phyloP scores from a whole-genome alignment of 2,329 filamentous ascomycete genomes.

The Laburnicola sp. region DNA sequence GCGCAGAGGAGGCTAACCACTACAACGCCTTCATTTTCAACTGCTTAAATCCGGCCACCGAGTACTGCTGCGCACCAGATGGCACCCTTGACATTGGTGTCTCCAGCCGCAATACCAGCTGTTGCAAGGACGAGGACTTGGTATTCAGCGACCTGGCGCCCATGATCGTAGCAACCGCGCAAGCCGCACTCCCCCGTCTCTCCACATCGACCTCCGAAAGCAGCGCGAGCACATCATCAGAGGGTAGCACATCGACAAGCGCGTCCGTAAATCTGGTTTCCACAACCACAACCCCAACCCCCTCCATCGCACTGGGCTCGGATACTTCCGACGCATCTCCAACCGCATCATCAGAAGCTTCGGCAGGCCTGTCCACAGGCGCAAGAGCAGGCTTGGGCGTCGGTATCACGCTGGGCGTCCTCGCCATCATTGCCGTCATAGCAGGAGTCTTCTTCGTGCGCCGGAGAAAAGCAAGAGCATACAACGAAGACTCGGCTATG shows the following conservation, averaged over 20 bases:
- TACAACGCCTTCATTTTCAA: conserved; percentile 10
- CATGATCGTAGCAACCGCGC: conserved; percentile 6
- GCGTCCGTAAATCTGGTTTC: not conserved
- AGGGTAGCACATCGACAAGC: not conserved
- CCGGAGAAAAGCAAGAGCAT: not conserved
- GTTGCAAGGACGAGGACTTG: conserved; percentile 12
- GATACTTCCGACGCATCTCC: not conserved
- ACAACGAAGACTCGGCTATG: not conserved
- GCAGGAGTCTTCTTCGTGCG: conserved; percentile 8
- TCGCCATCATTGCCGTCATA: conserved; percentile 11
- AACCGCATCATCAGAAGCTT: not conserved
- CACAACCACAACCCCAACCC: not conserved
- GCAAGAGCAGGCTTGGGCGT: conserved; percentile 14
- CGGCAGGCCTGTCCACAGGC: conserved; percentile 6
- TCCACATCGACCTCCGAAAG: not conserved
- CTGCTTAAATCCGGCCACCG: conserved; percentile 4
- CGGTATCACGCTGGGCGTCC: conserved; percentile 10
- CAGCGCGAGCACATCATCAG: not conserved
- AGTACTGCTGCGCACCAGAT: conserved; percentile 3
- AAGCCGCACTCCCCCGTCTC: not conserved
- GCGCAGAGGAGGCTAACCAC: conserved; percentile 2
- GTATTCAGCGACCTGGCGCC: conserved; percentile 9
- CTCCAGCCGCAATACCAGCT: conserved; percentile 8
- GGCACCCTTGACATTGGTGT: conserved; percentile 3
- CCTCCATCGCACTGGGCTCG: not conserved